A percentile compares a stretch with the other conserved stretches of the same genome.
phyloP scores from a whole-genome alignment of 1,284 basidiomycete genomes.

The Ustilago sp. region DNA sequence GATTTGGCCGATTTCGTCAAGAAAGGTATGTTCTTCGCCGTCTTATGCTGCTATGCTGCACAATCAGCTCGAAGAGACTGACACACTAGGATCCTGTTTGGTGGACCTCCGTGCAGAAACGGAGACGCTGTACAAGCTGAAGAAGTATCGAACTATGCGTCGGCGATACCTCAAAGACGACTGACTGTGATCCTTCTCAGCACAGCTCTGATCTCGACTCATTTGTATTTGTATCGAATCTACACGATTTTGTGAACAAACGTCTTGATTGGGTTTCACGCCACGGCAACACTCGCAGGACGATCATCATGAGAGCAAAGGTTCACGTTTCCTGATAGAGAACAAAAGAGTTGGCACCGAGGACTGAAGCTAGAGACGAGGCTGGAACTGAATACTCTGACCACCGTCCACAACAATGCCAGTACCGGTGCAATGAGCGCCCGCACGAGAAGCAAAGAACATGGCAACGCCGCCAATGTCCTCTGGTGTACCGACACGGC shows the following conservation, averaged over 20 bases:
- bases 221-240: slow-evolving; percentile 28
- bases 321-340: not conserved
- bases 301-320: not conserved
- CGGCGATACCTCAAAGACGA: slow-evolving; percentile 52
- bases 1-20: slow-evolving; percentile 63
- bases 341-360: too few species aligned
- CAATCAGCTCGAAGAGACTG: not conserved
- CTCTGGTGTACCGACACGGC: slow-evolving; percentile 76
- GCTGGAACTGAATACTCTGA: slow-evolving; percentile 64
- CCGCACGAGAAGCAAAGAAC: slow-evolving; percentile 79
- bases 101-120: slow-evolving; percentile 46
- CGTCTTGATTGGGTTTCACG: not conserved
- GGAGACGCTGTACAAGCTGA: slow-evolving; percentile 65
- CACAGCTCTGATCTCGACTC: not conserved
- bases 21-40: slow-evolving; percentile 52
- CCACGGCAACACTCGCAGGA: not conserved
- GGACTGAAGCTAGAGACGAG: slow-evolving; percentile 25
- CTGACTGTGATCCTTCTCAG: not conserved
- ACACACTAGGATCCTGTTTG: not conserved
- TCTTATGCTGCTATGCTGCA: too few species aligned
- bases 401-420: slow-evolving; percentile 79
- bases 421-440: slow-evolving; percentile 79
- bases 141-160: slow-evolving; percentile 66
- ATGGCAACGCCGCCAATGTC: slow-evolving; percentile 82
- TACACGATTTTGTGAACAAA: not conserved